phyloP scores from a whole-genome alignment of 768 basidiomycete species.

The Termitomyces sp. region DNA sequence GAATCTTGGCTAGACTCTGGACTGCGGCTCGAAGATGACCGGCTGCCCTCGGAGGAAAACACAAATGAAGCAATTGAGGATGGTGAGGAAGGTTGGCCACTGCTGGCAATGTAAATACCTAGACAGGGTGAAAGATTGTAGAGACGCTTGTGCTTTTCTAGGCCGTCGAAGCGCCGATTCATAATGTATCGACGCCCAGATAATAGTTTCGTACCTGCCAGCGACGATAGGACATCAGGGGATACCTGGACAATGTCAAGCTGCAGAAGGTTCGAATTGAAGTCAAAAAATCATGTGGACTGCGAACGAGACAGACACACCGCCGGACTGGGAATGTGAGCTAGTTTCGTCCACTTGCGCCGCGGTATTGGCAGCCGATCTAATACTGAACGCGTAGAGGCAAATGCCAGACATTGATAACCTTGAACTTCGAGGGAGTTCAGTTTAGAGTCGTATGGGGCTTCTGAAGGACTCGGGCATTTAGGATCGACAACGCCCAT shows the following conservation, averaged over 20 bases:
- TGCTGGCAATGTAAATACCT: constrained; percentile 16
- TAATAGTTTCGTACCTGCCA: constrained; percentile 20
- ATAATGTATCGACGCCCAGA: constrained; percentile 20
- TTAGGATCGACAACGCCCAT: constrained; percentile 1
- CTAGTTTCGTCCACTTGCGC: constrained; percentile 14
- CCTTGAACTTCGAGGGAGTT: constrained; percentile 4
- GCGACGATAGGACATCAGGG: constrained; percentile 24
- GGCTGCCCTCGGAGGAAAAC: constrained; percentile 30
- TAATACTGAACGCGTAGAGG: constrained; percentile 7
- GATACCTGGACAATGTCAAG: constrained; percentile 14
- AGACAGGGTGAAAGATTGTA: not conserved
- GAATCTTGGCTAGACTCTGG: constrained; percentile 42
- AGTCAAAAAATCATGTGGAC: constrained; percentile 13
- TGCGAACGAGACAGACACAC: constrained; percentile 15
- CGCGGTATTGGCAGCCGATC: constrained; percentile 7
- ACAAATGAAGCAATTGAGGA: constrained; percentile 37
- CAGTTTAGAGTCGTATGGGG: constrained; percentile 6
- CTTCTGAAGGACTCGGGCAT: not conserved
- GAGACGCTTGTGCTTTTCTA: not conserved
- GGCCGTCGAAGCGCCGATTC: constrained; percentile 6
- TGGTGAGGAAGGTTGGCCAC: constrained; percentile 48
- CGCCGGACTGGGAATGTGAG: constrained; percentile 16
- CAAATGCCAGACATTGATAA: constrained; percentile 5
- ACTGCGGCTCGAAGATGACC: constrained; percentile 36
- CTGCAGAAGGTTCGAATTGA: constrained; percentile 14